These are phyloP conservation scores for Erysimum cheiri DNA, from an alignment of 441 rosid genomes.

Conservation along the genomic window DNA sequence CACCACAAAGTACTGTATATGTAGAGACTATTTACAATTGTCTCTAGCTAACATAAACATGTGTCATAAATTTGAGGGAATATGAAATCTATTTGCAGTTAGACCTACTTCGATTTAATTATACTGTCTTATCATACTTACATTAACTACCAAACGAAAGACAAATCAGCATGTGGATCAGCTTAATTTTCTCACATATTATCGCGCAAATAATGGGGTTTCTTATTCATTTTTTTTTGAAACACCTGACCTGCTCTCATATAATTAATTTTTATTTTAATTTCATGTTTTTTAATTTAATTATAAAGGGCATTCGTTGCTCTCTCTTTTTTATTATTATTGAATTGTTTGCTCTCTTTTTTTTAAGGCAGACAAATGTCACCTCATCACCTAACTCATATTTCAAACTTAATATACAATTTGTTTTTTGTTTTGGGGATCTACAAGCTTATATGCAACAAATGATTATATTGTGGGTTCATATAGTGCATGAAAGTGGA, in stretches of 20 bases:
- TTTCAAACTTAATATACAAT: not conserved
- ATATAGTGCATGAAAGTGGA: conserved; percentile 14
- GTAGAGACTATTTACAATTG: conserved; percentile 2
- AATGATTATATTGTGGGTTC: not conserved
- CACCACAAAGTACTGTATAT: conserved; percentile 6
- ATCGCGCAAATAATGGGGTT: conserved; percentile 33
- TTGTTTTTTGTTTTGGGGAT: not conserved
- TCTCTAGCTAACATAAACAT: not conserved
- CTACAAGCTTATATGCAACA: conserved; percentile 8
- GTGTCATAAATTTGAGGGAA: conserved; percentile 24
- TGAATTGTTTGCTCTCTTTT: not conserved
- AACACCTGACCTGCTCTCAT: conserved; percentile 15
- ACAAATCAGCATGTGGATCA: conserved; percentile 38
- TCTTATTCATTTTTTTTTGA: conserved; percentile 19
- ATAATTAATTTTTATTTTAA: not conserved
- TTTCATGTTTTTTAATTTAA: not conserved
- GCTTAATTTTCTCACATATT: conserved; percentile 14
- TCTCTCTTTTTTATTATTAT: not conserved
- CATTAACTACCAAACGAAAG: conserved; percentile 6
- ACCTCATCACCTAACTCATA: conserved; percentile 34
- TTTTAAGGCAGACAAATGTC: conserved; percentile 21
- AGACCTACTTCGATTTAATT: conserved; percentile 17
- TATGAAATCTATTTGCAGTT: conserved; percentile 22
- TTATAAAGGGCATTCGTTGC: not conserved
- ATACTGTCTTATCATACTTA: conserved; percentile 6